phyloP scores from a whole-genome alignment of 305 asterid species.

The Fraxinus sp. region DNA sequence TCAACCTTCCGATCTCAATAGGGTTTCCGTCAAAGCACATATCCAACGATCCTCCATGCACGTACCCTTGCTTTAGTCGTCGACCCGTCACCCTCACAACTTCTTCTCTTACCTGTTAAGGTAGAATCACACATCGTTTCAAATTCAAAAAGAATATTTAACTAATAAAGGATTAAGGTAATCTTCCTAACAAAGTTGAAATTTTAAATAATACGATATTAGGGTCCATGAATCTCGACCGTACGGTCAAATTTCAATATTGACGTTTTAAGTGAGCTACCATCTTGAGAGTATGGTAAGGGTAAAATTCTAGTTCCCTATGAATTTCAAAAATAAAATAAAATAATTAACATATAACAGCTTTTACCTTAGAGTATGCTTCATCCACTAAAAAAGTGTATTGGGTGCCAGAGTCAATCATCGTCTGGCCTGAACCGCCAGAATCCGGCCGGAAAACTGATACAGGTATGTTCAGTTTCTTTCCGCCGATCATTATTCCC shows the following conservation, averaged over 20 bases:
- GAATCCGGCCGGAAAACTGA: conserved; percentile 61
- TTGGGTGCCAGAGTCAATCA: conserved; percentile 85
- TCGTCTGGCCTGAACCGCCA: conserved; percentile 80
- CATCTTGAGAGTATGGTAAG: background rate
- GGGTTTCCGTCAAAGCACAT: conserved; percentile 65
- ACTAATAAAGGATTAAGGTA: background rate
- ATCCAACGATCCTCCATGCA: conserved; percentile 56
- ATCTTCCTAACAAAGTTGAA: background rate
- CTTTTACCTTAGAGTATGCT: conserved; percentile 42
- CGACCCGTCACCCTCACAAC: conserved; percentile 49
- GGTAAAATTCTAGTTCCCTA: background rate
- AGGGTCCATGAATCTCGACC: background rate
- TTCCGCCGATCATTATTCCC: conserved; percentile 61
- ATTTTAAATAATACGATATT: background rate
- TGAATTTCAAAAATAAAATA: background rate
- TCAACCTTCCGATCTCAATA: conserved; percentile 36
- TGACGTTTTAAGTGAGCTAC: background rate
- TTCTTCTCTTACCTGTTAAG: conserved; percentile 40
- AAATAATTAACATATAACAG: background rate
- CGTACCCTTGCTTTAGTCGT: conserved; percentile 51
- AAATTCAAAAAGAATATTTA: background rate
- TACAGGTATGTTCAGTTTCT: conserved; percentile 42
- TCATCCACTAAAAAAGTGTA: conserved; percentile 71
- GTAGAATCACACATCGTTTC: background rate
- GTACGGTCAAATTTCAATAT: background rate